These are phyloP conservation scores for Nidula niveotomentosa DNA, from an alignment of 1,284 basidiomycete genomes.

Conservation along the genomic window DNA sequence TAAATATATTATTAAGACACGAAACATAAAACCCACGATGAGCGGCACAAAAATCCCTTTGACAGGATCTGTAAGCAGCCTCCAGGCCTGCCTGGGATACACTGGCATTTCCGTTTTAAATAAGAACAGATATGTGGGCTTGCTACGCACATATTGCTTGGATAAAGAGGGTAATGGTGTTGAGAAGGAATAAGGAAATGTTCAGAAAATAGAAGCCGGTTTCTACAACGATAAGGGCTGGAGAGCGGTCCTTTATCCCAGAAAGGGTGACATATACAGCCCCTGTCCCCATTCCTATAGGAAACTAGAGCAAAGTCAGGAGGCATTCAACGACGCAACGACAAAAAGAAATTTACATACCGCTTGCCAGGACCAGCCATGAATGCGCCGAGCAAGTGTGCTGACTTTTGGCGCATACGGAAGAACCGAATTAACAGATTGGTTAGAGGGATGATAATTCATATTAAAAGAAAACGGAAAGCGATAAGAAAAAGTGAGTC, in stretches of 20 bases:
- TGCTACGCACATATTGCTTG: constrained; percentile 40
- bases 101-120: constrained; percentile 22
- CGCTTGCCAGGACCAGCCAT: constrained; percentile 51
- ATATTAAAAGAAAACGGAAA: too few species aligned
- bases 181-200: constrained; percentile 40
- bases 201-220: constrained; percentile 47
- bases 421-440: too few species aligned
- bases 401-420: background rate
- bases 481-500: too few species aligned
- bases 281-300: constrained; percentile 49
- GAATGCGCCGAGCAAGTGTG: constrained; percentile 36
- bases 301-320: constrained; percentile 31
- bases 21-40: constrained; percentile 25
- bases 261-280: constrained; percentile 47
- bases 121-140: background rate
- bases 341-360: constrained; percentile 22
- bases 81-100: constrained; percentile 39
- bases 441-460: too few species aligned
- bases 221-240: constrained; percentile 31
- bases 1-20: background rate
- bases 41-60: constrained; percentile 47
- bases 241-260: constrained; percentile 34
- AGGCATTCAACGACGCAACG: background rate
- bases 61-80: constrained; percentile 42
- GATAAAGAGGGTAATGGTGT: constrained; percentile 37